phyloP scores from a whole-genome alignment of 202 grass and related monocot species.

The Dendrocalamus latiflorus region DNA sequence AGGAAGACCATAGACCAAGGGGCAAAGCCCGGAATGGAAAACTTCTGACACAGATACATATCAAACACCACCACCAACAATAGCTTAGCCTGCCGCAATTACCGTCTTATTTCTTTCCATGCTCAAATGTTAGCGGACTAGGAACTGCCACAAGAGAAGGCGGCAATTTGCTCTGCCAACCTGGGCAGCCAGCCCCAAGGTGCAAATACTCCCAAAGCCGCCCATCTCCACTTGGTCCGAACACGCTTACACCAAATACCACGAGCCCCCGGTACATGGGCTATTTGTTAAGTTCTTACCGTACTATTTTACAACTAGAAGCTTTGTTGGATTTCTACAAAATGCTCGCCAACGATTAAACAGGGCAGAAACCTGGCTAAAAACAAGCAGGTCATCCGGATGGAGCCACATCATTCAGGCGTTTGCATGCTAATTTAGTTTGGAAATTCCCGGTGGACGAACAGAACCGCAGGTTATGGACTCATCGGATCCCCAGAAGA shows the following conservation, averaged over 20 bases:
- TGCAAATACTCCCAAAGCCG: constrained; percentile 40
- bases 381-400: constrained; percentile 70
- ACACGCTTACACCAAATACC: constrained; percentile 27
- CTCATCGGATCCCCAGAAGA: constrained; percentile 77
- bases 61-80: constrained; percentile 21
- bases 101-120: constrained; percentile 38
- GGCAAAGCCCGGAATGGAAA: background rate
- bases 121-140: constrained; percentile 41
- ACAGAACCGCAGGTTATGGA: constrained; percentile 39
- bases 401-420: constrained; percentile 42
- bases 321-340: constrained; percentile 56
- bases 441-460: constrained; percentile 1
- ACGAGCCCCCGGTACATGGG: constrained; percentile 29
- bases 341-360: constrained; percentile 29
- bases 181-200: constrained; percentile 77
- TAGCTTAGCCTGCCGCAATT: constrained; percentile 14
- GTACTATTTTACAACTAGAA: constrained; percentile 76
- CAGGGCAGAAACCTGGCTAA: constrained; percentile 65
- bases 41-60: constrained; percentile 32
- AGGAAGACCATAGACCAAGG: background rate
- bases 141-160: constrained; percentile 98
- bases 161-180: constrained; percentile 81
- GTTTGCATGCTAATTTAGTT: constrained; percentile 37
- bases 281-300: constrained; percentile 43
- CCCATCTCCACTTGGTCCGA: constrained; percentile 28